phyloP scores from a whole-genome alignment of 2,329 filamentous ascomycete species.

The Alternaria angustiovoidea region DNA sequence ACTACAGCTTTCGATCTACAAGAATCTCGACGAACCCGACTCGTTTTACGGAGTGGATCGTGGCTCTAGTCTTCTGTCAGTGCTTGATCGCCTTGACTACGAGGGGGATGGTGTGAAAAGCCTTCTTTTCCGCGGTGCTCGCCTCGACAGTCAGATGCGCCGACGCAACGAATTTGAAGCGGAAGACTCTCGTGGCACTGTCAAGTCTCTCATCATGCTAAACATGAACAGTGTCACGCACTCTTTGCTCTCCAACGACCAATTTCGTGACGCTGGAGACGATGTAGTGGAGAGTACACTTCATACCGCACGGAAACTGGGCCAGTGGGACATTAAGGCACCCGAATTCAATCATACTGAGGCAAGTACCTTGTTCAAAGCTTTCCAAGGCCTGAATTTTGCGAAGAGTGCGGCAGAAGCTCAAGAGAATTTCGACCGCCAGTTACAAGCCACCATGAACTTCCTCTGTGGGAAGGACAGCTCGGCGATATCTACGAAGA shows the following conservation, averaged over 20 bases:
- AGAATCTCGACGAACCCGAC: conserved; percentile 93
- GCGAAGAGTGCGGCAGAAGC: conserved; percentile 66
- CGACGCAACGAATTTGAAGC: conserved; percentile 63
- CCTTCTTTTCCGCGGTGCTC: conserved; percentile 87
- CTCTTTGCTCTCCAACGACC: conserved; percentile 74
- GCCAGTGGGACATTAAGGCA: conserved; percentile 89
- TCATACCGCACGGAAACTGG: conserved; percentile 79
- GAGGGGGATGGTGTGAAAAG: conserved; percentile 88
- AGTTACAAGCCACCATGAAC: conserved; percentile 60
- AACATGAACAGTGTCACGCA: conserved; percentile 88
- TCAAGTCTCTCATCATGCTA: conserved; percentile 79
- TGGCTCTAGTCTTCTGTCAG: conserved; percentile 75
- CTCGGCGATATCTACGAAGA: conserved; percentile 35
- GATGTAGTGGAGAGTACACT: conserved; percentile 76
- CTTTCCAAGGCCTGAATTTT: conserved; percentile 79
- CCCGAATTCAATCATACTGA: conserved; percentile 70
- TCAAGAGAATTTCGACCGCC: conserved; percentile 67
- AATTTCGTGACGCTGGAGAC: conserved; percentile 65
- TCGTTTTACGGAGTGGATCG: conserved; percentile 92
- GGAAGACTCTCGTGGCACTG: conserved; percentile 71
- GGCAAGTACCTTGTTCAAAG: conserved; percentile 76
- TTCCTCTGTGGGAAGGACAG: conserved; percentile 37
- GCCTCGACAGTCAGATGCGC: conserved; percentile 85
- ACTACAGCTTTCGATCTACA: conserved; percentile 82
- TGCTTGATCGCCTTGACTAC: conserved; percentile 85